These are phyloP conservation scores for Fusarium bactridioides DNA, from an alignment of 2,329 filamentous ascomycete species.

Conservation along the genomic window DNA sequence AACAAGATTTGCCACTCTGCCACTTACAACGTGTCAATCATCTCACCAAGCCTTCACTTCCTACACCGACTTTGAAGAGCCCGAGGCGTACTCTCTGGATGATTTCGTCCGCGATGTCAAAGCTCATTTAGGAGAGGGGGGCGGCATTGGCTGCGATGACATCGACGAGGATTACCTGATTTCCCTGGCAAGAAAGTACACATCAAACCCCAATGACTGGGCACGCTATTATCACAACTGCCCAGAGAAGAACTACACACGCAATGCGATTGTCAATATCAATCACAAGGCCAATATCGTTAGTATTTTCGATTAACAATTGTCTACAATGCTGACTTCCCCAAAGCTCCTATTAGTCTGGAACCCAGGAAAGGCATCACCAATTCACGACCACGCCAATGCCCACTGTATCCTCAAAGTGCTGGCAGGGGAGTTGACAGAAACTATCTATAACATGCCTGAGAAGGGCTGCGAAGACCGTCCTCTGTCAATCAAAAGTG, in stretches of 20 bases:
- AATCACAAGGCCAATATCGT: constrained; percentile 12
- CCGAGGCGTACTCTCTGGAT: neutral
- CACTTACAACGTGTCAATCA: neutral
- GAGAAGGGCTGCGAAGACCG: neutral
- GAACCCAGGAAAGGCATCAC: constrained; percentile 13
- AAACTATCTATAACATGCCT: constrained; percentile 3
- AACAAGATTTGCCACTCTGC: neutral
- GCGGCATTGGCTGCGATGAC: constrained; percentile 2
- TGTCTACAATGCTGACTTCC: neutral
- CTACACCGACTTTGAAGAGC: neutral
- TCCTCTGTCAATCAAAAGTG: neutral
- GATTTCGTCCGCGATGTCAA: neutral
- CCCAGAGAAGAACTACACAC: constrained; percentile 5
- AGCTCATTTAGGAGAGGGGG: neutral
- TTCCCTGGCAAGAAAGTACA: neutral
- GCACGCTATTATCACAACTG: constrained; percentile 11
- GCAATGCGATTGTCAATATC: constrained; percentile 1
- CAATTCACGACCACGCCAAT: constrained; percentile 13
- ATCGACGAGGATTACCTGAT: constrained; percentile 9
- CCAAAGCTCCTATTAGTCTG: neutral
- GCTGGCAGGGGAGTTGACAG: constrained; percentile 1
- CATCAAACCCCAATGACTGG: constrained; percentile 9
- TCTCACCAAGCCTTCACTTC: neutral
- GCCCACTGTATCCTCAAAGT: constrained; percentile 15
- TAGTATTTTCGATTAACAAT: rapidly evolving